Percentiles rank a stretch among this genome's conserved stretches.
These are phyloP conservation scores for Corynespora cassiicola DNA, from an alignment of 2,329 filamentous ascomycete species.

Conservation along the genomic window DNA sequence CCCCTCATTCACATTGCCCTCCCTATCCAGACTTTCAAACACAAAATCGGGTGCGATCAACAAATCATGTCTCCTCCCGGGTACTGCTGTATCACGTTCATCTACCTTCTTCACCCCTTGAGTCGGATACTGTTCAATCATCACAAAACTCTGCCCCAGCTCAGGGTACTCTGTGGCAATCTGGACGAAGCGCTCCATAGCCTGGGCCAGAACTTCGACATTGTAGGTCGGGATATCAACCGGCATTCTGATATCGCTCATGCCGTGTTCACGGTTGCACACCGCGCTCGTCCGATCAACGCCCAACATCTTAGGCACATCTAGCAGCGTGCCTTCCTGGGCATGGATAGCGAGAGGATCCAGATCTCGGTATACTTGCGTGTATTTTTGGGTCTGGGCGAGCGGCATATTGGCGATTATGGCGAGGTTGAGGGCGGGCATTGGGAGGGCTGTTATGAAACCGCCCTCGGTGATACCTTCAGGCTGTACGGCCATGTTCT, in stretches of 20 bases:
- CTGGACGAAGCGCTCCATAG: slow-evolving; percentile 5
- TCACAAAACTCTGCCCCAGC: slow-evolving; percentile 6
- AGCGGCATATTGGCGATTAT: slow-evolving; percentile 7
- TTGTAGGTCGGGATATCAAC: slow-evolving; percentile 15
- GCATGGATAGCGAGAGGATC: neutral
- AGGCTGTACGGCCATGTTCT: slow-evolving; percentile 5
- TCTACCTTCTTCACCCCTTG: slow-evolving; percentile 2
- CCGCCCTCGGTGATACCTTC: slow-evolving; percentile 7
- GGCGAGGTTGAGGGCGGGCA: slow-evolving; percentile 7
- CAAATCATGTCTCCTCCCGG: no score
- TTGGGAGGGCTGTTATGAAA: no score
- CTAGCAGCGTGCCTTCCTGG: slow-evolving; percentile 11
- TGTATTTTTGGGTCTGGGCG: neutral
- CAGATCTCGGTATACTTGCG: slow-evolving; percentile 7
- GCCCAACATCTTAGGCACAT: slow-evolving; percentile 6
- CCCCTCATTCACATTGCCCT: slow-evolving; percentile 3
- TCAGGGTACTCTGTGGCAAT: slow-evolving; percentile 1
- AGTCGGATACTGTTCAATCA: slow-evolving; percentile 14
- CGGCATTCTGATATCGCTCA: slow-evolving; percentile 7
- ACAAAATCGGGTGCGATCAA: no score
- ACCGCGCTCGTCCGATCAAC: slow-evolving; percentile 3
- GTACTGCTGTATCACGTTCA: no score
- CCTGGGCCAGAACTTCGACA: slow-evolving; percentile 8
- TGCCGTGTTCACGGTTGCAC: slow-evolving; percentile 10
- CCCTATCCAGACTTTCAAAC: no score